Percentiles rank a stretch among this genome's conserved stretches.
Evolutionary conservation across 1,284 basidiomycete genomes (phyloP).

Genomic region (Moesziomyces globuligerus): DNA sequence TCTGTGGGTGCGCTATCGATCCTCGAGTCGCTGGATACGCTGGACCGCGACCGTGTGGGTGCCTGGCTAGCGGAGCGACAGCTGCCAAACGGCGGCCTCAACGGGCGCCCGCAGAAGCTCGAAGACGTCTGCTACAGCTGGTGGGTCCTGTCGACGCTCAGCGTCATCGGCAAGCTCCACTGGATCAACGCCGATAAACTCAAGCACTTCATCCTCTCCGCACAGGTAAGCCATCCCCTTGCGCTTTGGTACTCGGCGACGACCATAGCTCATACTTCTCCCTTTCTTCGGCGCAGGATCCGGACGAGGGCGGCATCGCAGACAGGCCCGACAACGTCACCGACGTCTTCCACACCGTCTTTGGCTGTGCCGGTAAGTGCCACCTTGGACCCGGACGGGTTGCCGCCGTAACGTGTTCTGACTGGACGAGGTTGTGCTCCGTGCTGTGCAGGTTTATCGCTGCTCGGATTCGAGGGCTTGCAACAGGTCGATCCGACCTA

Average conservation of each 20-base stretch:
- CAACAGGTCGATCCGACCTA: conserved; percentile 90
- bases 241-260: neutral
- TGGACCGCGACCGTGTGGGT: conserved; percentile 72
- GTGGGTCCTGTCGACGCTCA: conserved; percentile 91
- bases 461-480: conserved; percentile 87
- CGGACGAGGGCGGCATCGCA: conserved; percentile 89
- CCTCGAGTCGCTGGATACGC: conserved; percentile 77
- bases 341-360: conserved; percentile 95
- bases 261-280: neutral
- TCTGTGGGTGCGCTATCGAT: conserved; percentile 89
- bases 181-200: conserved; percentile 94
- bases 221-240: conserved; percentile 74
- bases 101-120: conserved; percentile 96
- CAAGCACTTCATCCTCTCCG: conserved; percentile 81
- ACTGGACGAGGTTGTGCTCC: neutral
- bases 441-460: conserved; percentile 76
- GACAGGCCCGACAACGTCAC: conserved; percentile 92
- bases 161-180: conserved; percentile 82
- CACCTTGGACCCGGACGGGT: conserved; percentile 1
- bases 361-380: conserved; percentile 84
- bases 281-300: conserved; percentile 74
- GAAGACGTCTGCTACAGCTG: conserved; percentile 98
- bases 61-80: conserved; percentile 96
- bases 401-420: too few relatives aligned
- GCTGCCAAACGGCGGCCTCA: conserved; percentile 89